phyloP scores from a whole-genome alignment of 441 rosid genomes.

The Bocquillonia castaneifolia region DNA sequence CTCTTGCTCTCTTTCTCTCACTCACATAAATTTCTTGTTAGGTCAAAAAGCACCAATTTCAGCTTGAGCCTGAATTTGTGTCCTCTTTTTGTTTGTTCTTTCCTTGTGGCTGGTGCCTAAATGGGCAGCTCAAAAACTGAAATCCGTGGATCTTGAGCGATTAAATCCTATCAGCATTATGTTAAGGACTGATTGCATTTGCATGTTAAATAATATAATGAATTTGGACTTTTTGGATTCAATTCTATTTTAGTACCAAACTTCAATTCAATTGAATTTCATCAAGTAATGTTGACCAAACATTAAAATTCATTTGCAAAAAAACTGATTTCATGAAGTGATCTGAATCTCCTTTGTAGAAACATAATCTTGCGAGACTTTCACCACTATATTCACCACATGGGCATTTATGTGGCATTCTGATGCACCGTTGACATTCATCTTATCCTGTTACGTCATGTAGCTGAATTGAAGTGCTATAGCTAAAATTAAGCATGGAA shows the following conservation, averaged over 20 bases:
- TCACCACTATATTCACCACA: not conserved
- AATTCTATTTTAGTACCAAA: not conserved
- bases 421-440: not conserved
- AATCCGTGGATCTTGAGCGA: not conserved
- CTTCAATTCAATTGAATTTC: not conserved
- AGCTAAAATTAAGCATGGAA: not conserved
- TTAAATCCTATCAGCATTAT: not conserved
- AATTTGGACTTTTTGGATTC: not conserved
- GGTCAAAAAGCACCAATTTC: not conserved
- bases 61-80: not conserved
- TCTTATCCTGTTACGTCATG: not conserved
- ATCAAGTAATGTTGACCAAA: not conserved
- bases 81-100: not conserved
- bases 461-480: constrained; percentile 8
- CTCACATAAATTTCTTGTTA: not conserved
- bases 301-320: not conserved
- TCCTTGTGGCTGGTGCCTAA: not conserved
- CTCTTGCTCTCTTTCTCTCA: too few relatives aligned
- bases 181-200: not conserved
- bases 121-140: not conserved
- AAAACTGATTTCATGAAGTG: not conserved
- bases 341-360: not conserved
- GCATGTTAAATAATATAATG: not conserved
- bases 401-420: not conserved
- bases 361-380: not conserved